Conservation (phyloP, 768 basidiomycete species). For the Rhizopogon salebrosus region DNA sequence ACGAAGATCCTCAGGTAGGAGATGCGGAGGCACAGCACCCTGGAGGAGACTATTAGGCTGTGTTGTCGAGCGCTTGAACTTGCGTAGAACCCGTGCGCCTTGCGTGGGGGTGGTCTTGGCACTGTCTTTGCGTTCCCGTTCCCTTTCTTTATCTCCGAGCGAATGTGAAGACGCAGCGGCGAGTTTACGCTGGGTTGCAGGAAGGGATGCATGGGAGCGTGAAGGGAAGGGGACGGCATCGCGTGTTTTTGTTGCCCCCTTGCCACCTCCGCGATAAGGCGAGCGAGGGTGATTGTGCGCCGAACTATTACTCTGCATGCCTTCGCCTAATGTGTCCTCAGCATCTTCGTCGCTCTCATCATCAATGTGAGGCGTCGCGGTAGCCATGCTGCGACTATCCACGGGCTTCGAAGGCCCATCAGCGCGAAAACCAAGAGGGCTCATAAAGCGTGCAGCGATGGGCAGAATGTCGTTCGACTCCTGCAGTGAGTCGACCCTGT, state of each 20-base stretch:
- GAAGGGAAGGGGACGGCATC: conserved; percentile 71
- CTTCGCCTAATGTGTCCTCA: conserved; percentile 40
- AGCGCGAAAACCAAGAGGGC: conserved; percentile 45
- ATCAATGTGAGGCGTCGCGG: conserved; percentile 57
- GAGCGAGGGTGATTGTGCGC: conserved; percentile 73
- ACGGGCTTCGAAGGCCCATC: conserved; percentile 39
- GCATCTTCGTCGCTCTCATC: conserved; percentile 67
- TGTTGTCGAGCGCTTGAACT: conserved; percentile 62
- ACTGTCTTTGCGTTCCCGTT: conserved; percentile 44
- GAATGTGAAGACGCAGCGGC: conserved; percentile 66
- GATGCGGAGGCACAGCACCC: conserved; percentile 63
- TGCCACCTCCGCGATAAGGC: conserved; percentile 58
- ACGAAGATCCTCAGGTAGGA: conserved; percentile 83
- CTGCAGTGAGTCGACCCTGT: conserved; percentile 58
- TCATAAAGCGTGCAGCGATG: conserved; percentile 90
- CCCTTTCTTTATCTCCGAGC: conserved; percentile 46
- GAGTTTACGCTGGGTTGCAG: conserved; percentile 56
- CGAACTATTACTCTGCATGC: conserved; percentile 24
- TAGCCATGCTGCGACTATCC: conserved; percentile 45
- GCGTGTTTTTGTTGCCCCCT: conserved; percentile 33
- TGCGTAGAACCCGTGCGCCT: conserved; percentile 54
- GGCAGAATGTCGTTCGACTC: conserved; percentile 78
- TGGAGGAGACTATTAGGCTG: conserved; percentile 39
- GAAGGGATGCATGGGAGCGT: conserved; percentile 74
- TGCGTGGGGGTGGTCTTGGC: conserved; percentile 30